phyloP scores from a whole-genome alignment of 2,329 filamentous ascomycete genomes.

The Pseudogymnoascus verrucosus region DNA sequence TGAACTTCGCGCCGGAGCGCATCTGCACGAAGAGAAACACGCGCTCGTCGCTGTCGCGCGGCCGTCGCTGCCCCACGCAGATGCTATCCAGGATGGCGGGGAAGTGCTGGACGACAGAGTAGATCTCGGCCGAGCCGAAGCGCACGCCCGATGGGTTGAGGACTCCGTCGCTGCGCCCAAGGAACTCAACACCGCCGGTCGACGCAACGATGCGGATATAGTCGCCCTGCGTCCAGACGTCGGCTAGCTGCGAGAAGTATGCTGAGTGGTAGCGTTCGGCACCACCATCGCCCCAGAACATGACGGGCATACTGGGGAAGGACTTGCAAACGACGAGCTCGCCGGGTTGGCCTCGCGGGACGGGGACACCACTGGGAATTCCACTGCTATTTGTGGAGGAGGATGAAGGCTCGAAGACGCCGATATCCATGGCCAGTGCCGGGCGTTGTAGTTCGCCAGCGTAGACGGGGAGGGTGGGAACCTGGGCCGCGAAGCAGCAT shows the following conservation, averaged over 20 bases:
- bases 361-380: slow-evolving; percentile 48
- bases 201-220: slow-evolving; percentile 61
- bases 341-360: slow-evolving; percentile 64
- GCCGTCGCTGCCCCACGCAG: slow-evolving; percentile 49
- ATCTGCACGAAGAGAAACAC: slow-evolving; percentile 50
- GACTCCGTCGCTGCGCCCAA: slow-evolving; percentile 56
- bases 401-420: slow-evolving; percentile 53
- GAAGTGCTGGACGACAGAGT: slow-evolving; percentile 44
- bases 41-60: slow-evolving; percentile 43
- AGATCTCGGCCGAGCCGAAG: slow-evolving; percentile 49
- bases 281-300: slow-evolving; percentile 47
- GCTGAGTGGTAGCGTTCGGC: slow-evolving; percentile 39
- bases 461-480: slow-evolving; percentile 58
- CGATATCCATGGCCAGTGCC: slow-evolving; percentile 41
- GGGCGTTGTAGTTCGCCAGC: slow-evolving; percentile 44
- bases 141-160: slow-evolving; percentile 47
- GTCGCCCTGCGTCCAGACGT: slow-evolving; percentile 74
- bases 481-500: slow-evolving; percentile 44
- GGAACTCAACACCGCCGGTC: slow-evolving; percentile 55
- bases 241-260: slow-evolving; percentile 51
- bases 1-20: slow-evolving; percentile 43
- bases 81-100: slow-evolving; percentile 43
- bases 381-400: slow-evolving; percentile 32
- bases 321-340: slow-evolving; percentile 48
- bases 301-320: slow-evolving; percentile 66